These are phyloP conservation scores for Leucosporidium scottii DNA, from an alignment of 768 basidiomycete species.

Conservation along the genomic window DNA sequence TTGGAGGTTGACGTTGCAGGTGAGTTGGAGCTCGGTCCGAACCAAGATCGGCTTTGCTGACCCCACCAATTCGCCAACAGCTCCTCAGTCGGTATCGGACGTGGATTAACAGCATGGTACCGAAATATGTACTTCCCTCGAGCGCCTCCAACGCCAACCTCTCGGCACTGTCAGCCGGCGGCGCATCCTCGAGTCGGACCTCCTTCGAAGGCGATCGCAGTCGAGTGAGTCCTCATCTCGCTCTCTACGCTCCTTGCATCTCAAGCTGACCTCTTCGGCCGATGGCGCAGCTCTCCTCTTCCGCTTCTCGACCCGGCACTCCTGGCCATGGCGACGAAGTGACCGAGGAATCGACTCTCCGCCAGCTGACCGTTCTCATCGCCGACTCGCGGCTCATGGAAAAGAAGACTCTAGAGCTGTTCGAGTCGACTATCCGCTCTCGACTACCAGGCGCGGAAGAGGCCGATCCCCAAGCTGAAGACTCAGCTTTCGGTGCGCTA, in stretches of 20 bases:
- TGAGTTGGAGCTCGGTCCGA: slow-evolving; percentile 39
- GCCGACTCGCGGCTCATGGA: slow-evolving; percentile 30
- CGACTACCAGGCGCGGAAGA: slow-evolving; percentile 8
- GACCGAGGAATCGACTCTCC: slow-evolving; percentile 22
- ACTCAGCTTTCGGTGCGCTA: slow-evolving; percentile 2
- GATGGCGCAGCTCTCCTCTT: slow-evolving; percentile 12
- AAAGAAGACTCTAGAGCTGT: slow-evolving; percentile 16
- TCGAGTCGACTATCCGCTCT: slow-evolving; percentile 23
- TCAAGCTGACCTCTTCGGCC: not conserved
- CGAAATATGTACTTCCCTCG: slow-evolving; percentile 34
- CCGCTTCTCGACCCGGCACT: slow-evolving; percentile 3
- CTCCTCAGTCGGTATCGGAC: slow-evolving; percentile 69
- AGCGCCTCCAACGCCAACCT: slow-evolving; percentile 19
- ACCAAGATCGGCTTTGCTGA: not conserved
- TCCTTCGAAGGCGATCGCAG: not conserved
- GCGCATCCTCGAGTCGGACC: not conserved
- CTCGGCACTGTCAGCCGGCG: slow-evolving; percentile 5
- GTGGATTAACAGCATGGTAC: slow-evolving; percentile 63
- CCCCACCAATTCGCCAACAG: slow-evolving; percentile 43
- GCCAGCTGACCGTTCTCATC: slow-evolving; percentile 30
- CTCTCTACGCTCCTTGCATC: not conserved
- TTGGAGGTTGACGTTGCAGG: slow-evolving; percentile 88
- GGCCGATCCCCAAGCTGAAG: not conserved
- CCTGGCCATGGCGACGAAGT: slow-evolving; percentile 12
- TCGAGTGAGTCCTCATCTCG: not conserved